A percentile compares a stretch with the other conserved stretches of the same genome.
phyloP scores from a whole-genome alignment of 768 basidiomycete species.

The Piloderma croceum region DNA sequence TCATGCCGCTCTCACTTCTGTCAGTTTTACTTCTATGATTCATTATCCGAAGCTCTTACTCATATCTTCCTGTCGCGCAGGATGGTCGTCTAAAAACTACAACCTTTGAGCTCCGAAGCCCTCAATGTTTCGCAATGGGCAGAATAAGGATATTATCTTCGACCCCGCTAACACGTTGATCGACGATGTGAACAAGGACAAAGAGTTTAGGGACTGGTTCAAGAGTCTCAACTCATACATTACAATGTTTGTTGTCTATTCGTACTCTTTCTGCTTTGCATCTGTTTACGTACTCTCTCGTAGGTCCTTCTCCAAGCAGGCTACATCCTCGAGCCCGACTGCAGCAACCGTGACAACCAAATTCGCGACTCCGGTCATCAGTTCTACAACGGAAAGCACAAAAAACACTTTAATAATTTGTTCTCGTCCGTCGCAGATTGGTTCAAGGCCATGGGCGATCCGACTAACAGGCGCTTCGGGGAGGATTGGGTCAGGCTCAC shows the following conservation, averaged over 20 bases:
- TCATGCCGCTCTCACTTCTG: conserved; percentile 18
- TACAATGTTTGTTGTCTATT: no score
- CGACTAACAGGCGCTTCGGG: conserved; percentile 74
- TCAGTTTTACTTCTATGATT: background rate
- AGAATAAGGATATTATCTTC: conserved; percentile 60
- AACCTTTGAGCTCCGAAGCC: conserved; percentile 59
- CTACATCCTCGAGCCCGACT: conserved; percentile 78
- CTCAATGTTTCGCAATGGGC: conserved; percentile 86
- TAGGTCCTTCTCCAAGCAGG: conserved; percentile 78
- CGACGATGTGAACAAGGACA: conserved; percentile 69
- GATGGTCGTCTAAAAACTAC: conserved; percentile 55
- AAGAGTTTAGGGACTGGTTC: conserved; percentile 74
- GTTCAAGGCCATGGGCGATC: conserved; percentile 83
- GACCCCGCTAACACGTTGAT: conserved; percentile 68
- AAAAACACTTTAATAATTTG: conserved; percentile 73
- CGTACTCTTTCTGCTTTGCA: no score
- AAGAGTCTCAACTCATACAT: conserved; percentile 52
- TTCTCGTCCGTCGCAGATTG: conserved; percentile 68
- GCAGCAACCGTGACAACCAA: conserved; percentile 54
- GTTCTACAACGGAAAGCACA: conserved; percentile 77
- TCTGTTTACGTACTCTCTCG: no score
- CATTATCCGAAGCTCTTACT: no score
- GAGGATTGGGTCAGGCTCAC: conserved; percentile 80
- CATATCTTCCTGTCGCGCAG: no score
- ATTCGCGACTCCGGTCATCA: conserved; percentile 65